These are phyloP conservation scores for Aspergillus alliaceus DNA, from an alignment of 2,329 filamentous ascomycete species.

Conservation along the genomic window DNA sequence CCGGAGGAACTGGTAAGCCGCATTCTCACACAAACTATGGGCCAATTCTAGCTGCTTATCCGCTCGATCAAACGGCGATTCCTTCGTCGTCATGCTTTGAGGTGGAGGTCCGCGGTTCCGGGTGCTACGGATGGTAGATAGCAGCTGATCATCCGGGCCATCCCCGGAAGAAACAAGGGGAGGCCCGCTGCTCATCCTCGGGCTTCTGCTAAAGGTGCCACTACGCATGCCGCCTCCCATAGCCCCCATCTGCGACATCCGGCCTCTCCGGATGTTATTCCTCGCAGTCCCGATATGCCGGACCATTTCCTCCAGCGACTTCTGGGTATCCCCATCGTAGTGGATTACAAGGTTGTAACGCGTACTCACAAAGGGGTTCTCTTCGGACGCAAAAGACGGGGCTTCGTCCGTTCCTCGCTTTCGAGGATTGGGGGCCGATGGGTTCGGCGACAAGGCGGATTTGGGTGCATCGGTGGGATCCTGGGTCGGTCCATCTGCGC, in stretches of 20 bases:
- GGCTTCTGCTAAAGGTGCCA: slow-evolving; percentile 13
- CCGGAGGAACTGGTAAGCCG: slow-evolving; percentile 84
- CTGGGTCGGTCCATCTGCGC: slow-evolving; percentile 1
- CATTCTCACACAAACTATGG: slow-evolving; percentile 79
- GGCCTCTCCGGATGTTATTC: slow-evolving; percentile 83
- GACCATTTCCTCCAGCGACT: slow-evolving; percentile 78
- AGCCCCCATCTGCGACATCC: slow-evolving; percentile 52
- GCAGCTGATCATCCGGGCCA: slow-evolving; percentile 11
- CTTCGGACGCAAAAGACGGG: slow-evolving; percentile 32
- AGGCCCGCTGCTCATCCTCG: not conserved
- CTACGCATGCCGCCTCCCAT: slow-evolving; percentile 29
- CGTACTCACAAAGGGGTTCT: slow-evolving; percentile 61
- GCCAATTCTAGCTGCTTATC: slow-evolving; percentile 79
- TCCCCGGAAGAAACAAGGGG: not conserved
- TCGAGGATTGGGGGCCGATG: slow-evolving; percentile 26
- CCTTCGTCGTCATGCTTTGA: slow-evolving; percentile 53
- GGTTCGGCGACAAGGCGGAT: slow-evolving; percentile 9
- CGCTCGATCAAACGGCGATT: slow-evolving; percentile 67
- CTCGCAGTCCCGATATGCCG: slow-evolving; percentile 76
- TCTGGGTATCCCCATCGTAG: slow-evolving; percentile 85
- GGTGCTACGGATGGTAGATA: slow-evolving; percentile 27
- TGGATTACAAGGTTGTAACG: slow-evolving; percentile 82
- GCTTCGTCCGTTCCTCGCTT: slow-evolving; percentile 37
- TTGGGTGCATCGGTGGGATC: not conserved
- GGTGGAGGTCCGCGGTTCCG: slow-evolving; percentile 17